Percentiles rank a stretch among this genome's conserved stretches.
Conservation (phyloP, 331 rosid species). For the Quercus tomentella region DNA sequence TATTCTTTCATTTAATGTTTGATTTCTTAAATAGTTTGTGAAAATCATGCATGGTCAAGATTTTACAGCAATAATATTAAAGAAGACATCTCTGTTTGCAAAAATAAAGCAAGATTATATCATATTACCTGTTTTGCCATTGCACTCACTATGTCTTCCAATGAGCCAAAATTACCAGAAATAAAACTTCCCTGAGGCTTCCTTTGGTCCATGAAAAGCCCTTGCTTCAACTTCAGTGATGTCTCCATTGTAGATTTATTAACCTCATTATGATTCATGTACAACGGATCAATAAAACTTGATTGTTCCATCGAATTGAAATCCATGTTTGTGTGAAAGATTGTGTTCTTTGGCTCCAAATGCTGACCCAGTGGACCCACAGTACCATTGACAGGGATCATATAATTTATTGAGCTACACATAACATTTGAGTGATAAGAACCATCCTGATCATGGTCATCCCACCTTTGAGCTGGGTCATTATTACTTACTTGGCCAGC, state of each 20-base stretch:
- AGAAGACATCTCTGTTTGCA: neutral
- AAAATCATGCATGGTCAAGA: neutral
- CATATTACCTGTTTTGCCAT: constrained; percentile 68
- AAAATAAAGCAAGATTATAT: constrained; percentile 6
- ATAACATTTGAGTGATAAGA: constrained; percentile 33
- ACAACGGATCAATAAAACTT: constrained; percentile 36
- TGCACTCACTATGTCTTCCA: constrained; percentile 64
- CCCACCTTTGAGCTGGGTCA: constrained; percentile 52
- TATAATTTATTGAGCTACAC: constrained; percentile 36
- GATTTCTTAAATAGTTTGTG: neutral
- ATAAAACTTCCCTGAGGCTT: constrained; percentile 32
- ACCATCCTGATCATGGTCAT: constrained; percentile 43
- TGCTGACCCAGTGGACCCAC: constrained; percentile 36
- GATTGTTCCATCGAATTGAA: constrained; percentile 18
- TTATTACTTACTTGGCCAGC: constrained; percentile 27
- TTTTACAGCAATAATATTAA: neutral
- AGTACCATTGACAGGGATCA: constrained; percentile 40
- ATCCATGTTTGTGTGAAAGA: constrained; percentile 42
- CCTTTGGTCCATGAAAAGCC: constrained; percentile 42
- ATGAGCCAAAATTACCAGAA: constrained; percentile 46
- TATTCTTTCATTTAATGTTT: neutral
- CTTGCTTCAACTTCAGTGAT: constrained; percentile 35
- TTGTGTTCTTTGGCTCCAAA: constrained; percentile 23
- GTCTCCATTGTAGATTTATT: constrained; percentile 30
- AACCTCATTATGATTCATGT: constrained; percentile 39